Conservation (phyloP, 1,284 basidiomycete genomes). For the Gomphus sp. region DNA sequence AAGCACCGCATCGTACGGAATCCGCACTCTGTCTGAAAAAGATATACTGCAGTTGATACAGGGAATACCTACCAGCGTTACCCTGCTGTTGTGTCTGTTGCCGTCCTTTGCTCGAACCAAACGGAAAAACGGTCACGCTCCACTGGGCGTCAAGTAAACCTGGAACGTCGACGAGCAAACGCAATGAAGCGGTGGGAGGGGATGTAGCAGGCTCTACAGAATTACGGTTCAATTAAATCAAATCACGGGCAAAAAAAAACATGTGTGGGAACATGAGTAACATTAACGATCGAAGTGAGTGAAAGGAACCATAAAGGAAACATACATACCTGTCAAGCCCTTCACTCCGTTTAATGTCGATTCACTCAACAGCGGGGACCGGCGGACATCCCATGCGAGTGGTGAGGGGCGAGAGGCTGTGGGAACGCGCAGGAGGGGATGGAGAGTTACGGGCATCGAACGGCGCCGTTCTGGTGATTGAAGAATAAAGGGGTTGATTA, state of each 20-base stretch:
- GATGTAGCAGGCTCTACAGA: not conserved
- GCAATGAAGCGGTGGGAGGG: not conserved
- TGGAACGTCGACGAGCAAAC: not conserved
- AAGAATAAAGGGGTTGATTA: too few relatives aligned
- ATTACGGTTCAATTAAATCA: not conserved
- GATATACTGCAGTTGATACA: too few relatives aligned
- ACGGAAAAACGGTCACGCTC: not conserved
- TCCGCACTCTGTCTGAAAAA: too few relatives aligned
- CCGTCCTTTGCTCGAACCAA: not conserved
- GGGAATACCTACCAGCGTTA: not conserved
- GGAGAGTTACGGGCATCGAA: not conserved
- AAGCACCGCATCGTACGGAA: too few relatives aligned
- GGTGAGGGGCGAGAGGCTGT: not conserved
- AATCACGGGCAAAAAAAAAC: not conserved
- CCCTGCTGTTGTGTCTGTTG: not conserved
- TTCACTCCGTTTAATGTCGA: not conserved
- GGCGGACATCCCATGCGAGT: not conserved
- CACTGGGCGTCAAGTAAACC: not conserved
- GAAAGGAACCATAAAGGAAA: too few relatives aligned
- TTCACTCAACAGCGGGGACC: not conserved
- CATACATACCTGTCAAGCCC: not conserved
- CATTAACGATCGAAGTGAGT: too few relatives aligned
- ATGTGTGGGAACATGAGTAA: too few relatives aligned
- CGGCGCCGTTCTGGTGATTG: too few relatives aligned
- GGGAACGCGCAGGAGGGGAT: not conserved